Evolutionary conservation across 2,329 filamentous ascomycete genomes (phyloP).

Genomic region (Aspergillus transmontanensis): DNA sequence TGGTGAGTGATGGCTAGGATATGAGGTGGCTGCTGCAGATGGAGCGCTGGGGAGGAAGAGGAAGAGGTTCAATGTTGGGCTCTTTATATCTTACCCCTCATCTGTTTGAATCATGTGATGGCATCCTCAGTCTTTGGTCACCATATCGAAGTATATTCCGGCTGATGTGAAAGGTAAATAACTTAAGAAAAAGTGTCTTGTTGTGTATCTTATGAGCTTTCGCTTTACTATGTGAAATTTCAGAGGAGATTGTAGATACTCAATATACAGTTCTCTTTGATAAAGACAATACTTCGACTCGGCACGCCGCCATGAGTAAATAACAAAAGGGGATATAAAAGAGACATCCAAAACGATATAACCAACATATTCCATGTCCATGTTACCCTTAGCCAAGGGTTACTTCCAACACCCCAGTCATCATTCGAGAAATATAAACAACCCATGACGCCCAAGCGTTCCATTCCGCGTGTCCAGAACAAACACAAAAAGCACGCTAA

Average conservation of each 20-base stretch:
- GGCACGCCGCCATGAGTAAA: neutral
- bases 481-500: conserved; percentile 3
- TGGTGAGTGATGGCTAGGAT: neutral
- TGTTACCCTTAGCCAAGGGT: neutral
- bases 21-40: neutral
- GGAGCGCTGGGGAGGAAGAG: neutral
- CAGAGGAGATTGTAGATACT: neutral
- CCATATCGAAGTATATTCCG: too few relatives aligned
- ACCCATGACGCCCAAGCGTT: conserved; percentile 6
- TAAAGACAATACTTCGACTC: neutral
- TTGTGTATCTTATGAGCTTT: neutral
- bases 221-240: neutral
- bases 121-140: too few relatives aligned
- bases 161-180: neutral
- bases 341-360: neutral
- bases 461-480: neutral
- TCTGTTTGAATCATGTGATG: neutral
- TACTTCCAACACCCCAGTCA: conserved; percentile 3
- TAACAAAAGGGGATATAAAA: conserved; percentile 6
- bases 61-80: neutral
- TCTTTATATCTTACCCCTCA: neutral
- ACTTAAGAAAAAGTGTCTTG: neutral
- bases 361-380: neutral
- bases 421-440: conserved; percentile 6
- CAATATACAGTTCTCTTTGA: neutral